Evolutionary conservation across 441 rosid species (phyloP), one percentile per base, ranked within the genome.

Genomic region (Euphorbia corollata): DNA sequence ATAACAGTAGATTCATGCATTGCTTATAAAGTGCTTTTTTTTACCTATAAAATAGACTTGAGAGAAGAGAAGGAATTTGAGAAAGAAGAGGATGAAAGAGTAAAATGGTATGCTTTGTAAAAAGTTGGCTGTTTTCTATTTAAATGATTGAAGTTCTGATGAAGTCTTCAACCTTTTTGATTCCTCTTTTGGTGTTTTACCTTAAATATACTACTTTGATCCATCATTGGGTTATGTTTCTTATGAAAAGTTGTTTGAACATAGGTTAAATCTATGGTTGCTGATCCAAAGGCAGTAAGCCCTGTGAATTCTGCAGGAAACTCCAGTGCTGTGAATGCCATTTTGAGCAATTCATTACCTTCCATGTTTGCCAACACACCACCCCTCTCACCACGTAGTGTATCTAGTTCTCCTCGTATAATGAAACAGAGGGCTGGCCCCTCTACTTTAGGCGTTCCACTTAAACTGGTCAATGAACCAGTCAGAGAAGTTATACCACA

Each of bases 401-500:
- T 83, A 4, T 82, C 94, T 67, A 93, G 89, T 71, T 94, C 98
- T 39, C 99, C 99, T 20, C 97, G 97, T 64, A 62, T 76, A 27
- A 78, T 70, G 19, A 94, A 85, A 71, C 97, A 79, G 70, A 84
- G 92, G 78, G 78, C 81, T 53, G 93, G 87, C 59, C 92, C 76
- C 62, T 94, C 99, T 34, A 80, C 84, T 77, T 79, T 88, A 54
- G 85, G 92, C 48, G 87, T 96, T 74, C 80, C 90, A 0, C 73
- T 89, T 53, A 93, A 89, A 86, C 82, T 84, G 36, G 75, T 79
- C 45, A 85, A 70, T 22, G 97, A 89, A 27, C 93, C 96, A 68
- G 83, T 78, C 41, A 83, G 77, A 77, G 99, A 94, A 77, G 64
- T 82, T 18, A 89, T 94, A 71, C 99, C 99, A 43, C 99, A 91